Evolutionary conservation across 768 basidiomycete species (phyloP).

Genomic region (Bullera alba): DNA sequence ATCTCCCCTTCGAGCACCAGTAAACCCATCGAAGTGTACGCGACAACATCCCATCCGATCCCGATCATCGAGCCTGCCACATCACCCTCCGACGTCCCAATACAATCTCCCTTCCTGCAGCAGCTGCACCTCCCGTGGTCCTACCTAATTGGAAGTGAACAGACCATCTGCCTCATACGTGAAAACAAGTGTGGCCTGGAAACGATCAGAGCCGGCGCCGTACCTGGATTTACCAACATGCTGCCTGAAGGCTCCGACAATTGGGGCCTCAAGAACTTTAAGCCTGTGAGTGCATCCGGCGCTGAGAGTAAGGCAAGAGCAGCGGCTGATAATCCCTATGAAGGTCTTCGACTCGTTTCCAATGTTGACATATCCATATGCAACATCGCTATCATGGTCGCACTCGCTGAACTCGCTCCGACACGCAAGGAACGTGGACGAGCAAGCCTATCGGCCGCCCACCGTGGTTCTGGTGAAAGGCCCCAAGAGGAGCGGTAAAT

Average conservation of each 20-base stretch:
- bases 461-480: slow-evolving; percentile 67
- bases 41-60: slow-evolving; percentile 71
- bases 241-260: slow-evolving; percentile 48
- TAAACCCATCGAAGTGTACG: slow-evolving; percentile 52
- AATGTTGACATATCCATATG: slow-evolving; percentile 27
- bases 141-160: slow-evolving; percentile 1
- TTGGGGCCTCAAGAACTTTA: slow-evolving; percentile 47
- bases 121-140: slow-evolving; percentile 18
- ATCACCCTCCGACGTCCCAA: not conserved
- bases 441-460: not conserved
- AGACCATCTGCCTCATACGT: slow-evolving; percentile 55
- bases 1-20: slow-evolving; percentile 16
- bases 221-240: slow-evolving; percentile 58
- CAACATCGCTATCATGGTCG: slow-evolving; percentile 34
- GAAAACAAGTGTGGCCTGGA: slow-evolving; percentile 59
- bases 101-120: slow-evolving; percentile 2
- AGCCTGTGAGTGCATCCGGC: slow-evolving; percentile 51
- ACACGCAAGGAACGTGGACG: no score
- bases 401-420: slow-evolving; percentile 46
- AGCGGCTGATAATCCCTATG: no score
- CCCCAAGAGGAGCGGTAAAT: slow-evolving; percentile 81
- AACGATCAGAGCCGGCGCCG: slow-evolving; percentile 59
- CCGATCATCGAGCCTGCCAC: slow-evolving; percentile 51
- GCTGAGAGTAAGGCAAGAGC: no score
- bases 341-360: slow-evolving; percentile 23